phyloP scores from a whole-genome alignment of 805 yeast genomes.

The Candida hungchunana region DNA sequence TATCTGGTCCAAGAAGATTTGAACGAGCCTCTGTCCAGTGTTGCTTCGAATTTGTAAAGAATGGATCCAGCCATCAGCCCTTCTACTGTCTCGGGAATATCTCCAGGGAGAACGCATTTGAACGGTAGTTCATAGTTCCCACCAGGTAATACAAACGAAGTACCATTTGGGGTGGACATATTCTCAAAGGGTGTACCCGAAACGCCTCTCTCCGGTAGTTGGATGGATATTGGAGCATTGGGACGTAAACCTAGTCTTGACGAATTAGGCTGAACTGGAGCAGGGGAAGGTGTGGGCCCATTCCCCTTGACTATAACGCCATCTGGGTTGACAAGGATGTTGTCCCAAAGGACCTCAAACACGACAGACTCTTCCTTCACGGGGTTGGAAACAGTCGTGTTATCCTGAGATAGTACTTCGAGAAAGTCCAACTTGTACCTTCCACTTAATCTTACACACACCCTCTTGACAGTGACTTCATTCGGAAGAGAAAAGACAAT shows the following conservation, averaged over 20 bases:
- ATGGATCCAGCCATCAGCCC: conserved; percentile 79
- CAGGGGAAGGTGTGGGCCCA: neutral
- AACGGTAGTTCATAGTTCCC: conserved; percentile 91
- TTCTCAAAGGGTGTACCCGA: conserved; percentile 33
- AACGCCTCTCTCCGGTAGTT: conserved; percentile 27
- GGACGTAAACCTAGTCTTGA: conserved; percentile 20
- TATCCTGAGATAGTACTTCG: conserved; percentile 39
- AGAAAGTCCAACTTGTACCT: conserved; percentile 57
- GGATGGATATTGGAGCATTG: conserved; percentile 24
- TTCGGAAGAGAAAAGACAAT: conserved; percentile 69
- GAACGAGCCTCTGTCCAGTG: conserved; percentile 63
- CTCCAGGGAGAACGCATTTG: conserved; percentile 74
- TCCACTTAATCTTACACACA: conserved; percentile 60
- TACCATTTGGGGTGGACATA: conserved; percentile 19
- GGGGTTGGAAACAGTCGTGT: conserved; percentile 32
- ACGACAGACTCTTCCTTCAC: conserved; percentile 51
- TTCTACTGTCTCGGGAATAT: conserved; percentile 77
- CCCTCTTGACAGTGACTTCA: conserved; percentile 55
- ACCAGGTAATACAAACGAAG: conserved; percentile 40
- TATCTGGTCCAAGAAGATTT: conserved; percentile 41
- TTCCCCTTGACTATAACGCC: conserved; percentile 24
- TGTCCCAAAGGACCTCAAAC: conserved; percentile 74
- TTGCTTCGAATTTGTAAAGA: conserved; percentile 67
- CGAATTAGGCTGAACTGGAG: conserved; percentile 7
- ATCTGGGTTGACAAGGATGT: conserved; percentile 33